Percentiles rank a stretch among this genome's conserved stretches.
Conservation (phyloP, 352 stramenopile genomes). For the Pythium coloratum region DNA sequence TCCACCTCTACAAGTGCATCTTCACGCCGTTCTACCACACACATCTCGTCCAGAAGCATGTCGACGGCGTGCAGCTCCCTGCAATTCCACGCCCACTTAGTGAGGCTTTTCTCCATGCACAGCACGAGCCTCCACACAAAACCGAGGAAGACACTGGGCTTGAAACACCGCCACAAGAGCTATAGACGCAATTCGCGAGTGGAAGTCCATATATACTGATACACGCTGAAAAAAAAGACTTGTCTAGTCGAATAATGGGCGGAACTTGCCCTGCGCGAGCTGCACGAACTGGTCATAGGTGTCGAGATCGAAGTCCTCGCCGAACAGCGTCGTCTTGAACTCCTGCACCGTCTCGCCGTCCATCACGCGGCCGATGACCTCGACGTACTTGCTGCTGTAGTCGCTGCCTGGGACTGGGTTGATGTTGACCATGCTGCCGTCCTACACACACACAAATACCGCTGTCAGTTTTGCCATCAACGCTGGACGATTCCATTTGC, state of each 20-base stretch:
- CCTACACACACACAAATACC: slow-evolving; percentile 33
- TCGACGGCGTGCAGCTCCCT: slow-evolving; percentile 50
- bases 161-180: slow-evolving; percentile 2
- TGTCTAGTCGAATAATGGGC: slow-evolving; percentile 64
- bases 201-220: slow-evolving; percentile 14
- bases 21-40: slow-evolving; percentile 68
- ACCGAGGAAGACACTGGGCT: not conserved
- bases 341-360: slow-evolving; percentile 75
- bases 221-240: slow-evolving; percentile 10
- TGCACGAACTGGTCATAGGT: slow-evolving; percentile 85
- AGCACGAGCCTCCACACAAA: slow-evolving; percentile 12
- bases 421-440: slow-evolving; percentile 80
- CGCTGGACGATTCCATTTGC: not conserved
- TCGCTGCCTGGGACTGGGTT: slow-evolving; percentile 68
- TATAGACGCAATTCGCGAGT: slow-evolving; percentile 5
- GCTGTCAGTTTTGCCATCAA: not conserved
- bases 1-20: slow-evolving; percentile 78
- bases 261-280: slow-evolving; percentile 73
- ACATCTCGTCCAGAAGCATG: slow-evolving; percentile 45
- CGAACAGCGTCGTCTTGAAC: slow-evolving; percentile 86
- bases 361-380: slow-evolving; percentile 80
- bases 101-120: slow-evolving; percentile 41
- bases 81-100: slow-evolving; percentile 34
- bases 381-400: slow-evolving; percentile 83
- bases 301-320: slow-evolving; percentile 78